A percentile compares a stretch with the other conserved stretches of the same genome.
These are phyloP conservation scores for Rhododendron vialii DNA, from an alignment of 148 eudicot genomes.

Conservation along the genomic window DNA sequence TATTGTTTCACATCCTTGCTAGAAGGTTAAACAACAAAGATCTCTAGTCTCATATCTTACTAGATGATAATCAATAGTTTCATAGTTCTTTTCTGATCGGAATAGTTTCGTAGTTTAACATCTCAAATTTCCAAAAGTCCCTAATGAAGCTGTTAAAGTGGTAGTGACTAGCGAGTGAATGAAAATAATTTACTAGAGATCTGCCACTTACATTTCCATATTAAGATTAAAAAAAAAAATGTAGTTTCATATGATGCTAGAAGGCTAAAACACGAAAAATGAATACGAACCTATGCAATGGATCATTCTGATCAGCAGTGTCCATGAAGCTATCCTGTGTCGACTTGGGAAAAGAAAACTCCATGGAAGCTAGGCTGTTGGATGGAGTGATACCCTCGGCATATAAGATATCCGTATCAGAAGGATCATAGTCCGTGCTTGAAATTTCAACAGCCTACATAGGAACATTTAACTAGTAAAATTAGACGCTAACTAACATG, in stretches of 20 bases:
- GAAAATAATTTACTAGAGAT: neutral
- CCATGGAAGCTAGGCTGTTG: slow-evolving; percentile 44
- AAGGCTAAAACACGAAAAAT: neutral
- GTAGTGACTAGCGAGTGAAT: neutral
- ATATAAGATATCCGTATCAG: slow-evolving; percentile 61
- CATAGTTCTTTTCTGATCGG: neutral
- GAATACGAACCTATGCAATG: slow-evolving; percentile 33
- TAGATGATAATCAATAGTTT: neutral
- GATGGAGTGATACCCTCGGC: slow-evolving; percentile 57
- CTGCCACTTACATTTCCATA: neutral
- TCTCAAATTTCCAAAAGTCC: neutral
- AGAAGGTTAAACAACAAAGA: neutral
- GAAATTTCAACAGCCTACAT: slow-evolving; percentile 72
- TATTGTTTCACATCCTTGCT: neutral
- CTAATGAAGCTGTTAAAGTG: neutral
- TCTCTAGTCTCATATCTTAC: neutral
- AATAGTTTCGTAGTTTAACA: neutral
- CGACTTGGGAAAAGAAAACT: slow-evolving; percentile 41
- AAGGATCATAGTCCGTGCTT: slow-evolving; percentile 61
- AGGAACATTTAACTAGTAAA: slow-evolving; percentile 1
- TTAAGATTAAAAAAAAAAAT: too few species aligned
- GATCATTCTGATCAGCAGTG: slow-evolving; percentile 31
- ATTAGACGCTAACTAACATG: neutral
- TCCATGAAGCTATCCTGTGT: slow-evolving; percentile 31
- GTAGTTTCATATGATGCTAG: neutral